Base-by-base conservation (phyloP, 1,284 basidiomycete species). In the Kalmanozyma brasiliensis region DNA sequence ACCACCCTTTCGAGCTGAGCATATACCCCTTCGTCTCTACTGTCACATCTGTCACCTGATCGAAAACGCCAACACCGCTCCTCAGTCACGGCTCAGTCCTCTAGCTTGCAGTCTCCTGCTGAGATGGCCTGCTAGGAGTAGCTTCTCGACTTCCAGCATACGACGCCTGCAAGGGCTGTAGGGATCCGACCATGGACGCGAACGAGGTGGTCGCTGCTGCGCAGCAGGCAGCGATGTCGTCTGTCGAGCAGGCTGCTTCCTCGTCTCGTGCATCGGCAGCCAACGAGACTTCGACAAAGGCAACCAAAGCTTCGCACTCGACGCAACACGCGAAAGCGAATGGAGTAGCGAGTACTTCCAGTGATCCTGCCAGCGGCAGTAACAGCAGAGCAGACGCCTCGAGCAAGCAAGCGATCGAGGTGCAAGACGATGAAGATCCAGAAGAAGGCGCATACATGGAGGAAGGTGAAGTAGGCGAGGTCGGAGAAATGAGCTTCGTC, bases 401-500 rank as follows among this genome's bases (percentile, higher is more conserved):
- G 22, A 24, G 24, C 16, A 17, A 19, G 8, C 17, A 43, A 34
- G 24, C 16, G 11, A 29, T 29, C 26, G 26, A 29, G 26, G 11
- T 41, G 47, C 10, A 11, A 46, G 33, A 43, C 3, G 37, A 49
- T 3, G 56, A 47, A 2, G 56, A 48, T 14, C 35, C 24, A 0
- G 45, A 43, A 8, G 46, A 52, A 13, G 44, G 32, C 3, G 52
- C 33, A 22, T 52, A 47, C 16, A 9, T 33, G 8, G 26, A 45
- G 16, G 45, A 51, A 4, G 49, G 33, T 10, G 58, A 62, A 2
- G 56, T 38, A 1, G 66, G 38, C 20, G 66, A 69, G 32, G 56
- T 38, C 0, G 66, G 38, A n/a, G 66, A 69, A 24, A 58, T 62
- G 48, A 64, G 60, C 35, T 69, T 69, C 33, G 52, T 69, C 40